Evolutionary conservation across 2,329 filamentous ascomycete species (phyloP).

Genomic region (Zasmidium cellare): DNA sequence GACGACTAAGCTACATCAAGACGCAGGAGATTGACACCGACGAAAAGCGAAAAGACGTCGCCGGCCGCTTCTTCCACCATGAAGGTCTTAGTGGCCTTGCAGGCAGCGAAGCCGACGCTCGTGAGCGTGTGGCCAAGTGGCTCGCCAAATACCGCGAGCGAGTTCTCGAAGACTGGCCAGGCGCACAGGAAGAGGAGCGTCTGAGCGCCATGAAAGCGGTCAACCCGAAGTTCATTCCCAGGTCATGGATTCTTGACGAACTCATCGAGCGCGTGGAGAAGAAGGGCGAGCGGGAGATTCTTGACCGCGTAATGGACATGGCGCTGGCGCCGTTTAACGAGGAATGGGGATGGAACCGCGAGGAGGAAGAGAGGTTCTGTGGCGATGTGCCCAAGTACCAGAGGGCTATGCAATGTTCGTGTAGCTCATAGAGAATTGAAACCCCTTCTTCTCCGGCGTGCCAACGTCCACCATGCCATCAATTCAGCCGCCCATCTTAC

Average conservation of each 20-base stretch:
- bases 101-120: constrained; percentile 63
- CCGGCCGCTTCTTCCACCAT: constrained; percentile 75
- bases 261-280: constrained; percentile 87
- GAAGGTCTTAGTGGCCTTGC: constrained; percentile 64
- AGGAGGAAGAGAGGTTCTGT: constrained; percentile 80
- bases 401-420: constrained; percentile 90
- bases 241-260: constrained; percentile 91
- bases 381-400: constrained; percentile 78
- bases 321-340: constrained; percentile 82
- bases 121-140: constrained; percentile 72
- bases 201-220: constrained; percentile 75
- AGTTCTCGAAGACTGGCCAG: constrained; percentile 74
- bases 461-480: no score
- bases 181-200: constrained; percentile 56
- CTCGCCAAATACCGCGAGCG: constrained; percentile 74
- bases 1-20: constrained; percentile 67
- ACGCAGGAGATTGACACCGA: constrained; percentile 65
- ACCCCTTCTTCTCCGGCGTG: background rate
- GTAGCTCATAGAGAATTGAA: constrained; percentile 68
- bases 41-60: constrained; percentile 62
- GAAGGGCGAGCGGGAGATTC: constrained; percentile 74
- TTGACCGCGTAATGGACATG: constrained; percentile 79
- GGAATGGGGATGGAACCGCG: constrained; percentile 64
- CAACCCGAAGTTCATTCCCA: constrained; percentile 90
- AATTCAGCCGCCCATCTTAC: no score